phyloP scores from a whole-genome alignment of 2,329 filamentous ascomycete genomes.

The Knoxdaviesia proteae region DNA sequence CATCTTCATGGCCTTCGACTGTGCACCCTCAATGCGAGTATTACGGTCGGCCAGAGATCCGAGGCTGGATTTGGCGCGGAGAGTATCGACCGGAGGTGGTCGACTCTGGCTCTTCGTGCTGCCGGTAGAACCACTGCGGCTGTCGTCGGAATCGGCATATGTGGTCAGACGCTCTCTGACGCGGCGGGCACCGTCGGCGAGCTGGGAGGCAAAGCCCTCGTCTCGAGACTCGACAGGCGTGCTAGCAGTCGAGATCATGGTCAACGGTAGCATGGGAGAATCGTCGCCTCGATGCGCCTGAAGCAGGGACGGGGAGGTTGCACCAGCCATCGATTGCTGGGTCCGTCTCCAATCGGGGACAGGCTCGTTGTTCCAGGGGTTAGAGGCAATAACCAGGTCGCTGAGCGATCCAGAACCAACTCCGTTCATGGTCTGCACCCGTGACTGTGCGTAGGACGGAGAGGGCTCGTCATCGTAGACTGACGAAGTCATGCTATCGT shows the following conservation, averaged over 20 bases:
- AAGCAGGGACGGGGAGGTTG: too few species aligned
- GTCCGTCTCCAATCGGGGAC: too few species aligned
- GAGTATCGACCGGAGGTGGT: conserved; percentile 15
- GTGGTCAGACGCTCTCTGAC: conserved; percentile 55
- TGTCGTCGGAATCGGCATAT: conserved; percentile 40
- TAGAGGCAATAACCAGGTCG: too few species aligned
- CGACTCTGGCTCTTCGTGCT: not conserved
- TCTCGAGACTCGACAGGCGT: conserved; percentile 6
- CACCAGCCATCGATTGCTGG: too few species aligned
- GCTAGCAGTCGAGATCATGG: too few species aligned
- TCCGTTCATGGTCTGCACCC: conserved; percentile 14
- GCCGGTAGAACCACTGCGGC: conserved; percentile 12
- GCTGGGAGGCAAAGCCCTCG: conserved; percentile 53
- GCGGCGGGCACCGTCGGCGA: conserved; percentile 47
- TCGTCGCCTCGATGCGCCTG: too few species aligned
- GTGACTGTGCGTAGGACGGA: too few species aligned
- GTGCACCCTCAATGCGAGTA: conserved; percentile 20
- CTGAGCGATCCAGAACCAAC: too few species aligned
- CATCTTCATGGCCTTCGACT: conserved; percentile 38
- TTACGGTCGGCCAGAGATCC: conserved; percentile 38
- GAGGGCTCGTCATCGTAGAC: conserved; percentile 36
- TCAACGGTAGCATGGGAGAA: too few species aligned
- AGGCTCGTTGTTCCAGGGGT: too few species aligned
- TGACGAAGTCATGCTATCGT: conserved; percentile 63
- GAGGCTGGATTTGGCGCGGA: conserved; percentile 45